Evolutionary conservation across 805 yeast species (phyloP), one percentile per base, ranked within the genome.

Genomic region (Scheffersomyces lignosus): DNA sequence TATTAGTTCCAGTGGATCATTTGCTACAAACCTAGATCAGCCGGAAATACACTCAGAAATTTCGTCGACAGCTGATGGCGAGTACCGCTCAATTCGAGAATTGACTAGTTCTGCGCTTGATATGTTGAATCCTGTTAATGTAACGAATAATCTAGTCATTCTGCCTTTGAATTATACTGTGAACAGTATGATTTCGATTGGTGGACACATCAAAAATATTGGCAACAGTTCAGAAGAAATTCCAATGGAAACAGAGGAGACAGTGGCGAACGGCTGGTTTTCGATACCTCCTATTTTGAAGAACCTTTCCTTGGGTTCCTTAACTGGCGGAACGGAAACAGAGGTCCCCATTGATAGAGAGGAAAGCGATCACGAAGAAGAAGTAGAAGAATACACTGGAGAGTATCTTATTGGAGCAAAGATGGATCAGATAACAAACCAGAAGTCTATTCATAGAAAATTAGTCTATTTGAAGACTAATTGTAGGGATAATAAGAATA

Each of bases 131-230:
- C 71, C 71, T 0, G 40, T 61, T 4, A 60, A 50, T 34, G 43
- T 67, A 12, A 61, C 71, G 10, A 64, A 61, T 40, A 57, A 56
- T 36, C 49, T 64, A 20, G 64, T 68, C 4, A 54, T 67, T 7
- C 64, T 53, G 62, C 74, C 74, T 1, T 29, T 69, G 4, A 60
- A 51, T 31, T 55, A 49, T 28, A 66, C 73, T 1, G 56, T 68
- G 29, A 60, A 51, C 31, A 64, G 65, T 10, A 53, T 66, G 7
- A 7, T 10, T 7, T 20, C 24, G 10, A 7, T 20, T 7, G 24
- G 24, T 7, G 10, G 24, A 7, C 24, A 20, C 7, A 20, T 20
- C 7, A 20, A 20, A 20, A 20, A 7, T 20, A 20, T 20, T 20
- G 24, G 24, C 24, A 20, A 7, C 10, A 10, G 24, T 7, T 20